Percentiles rank a stretch among this genome's conserved stretches.
These are phyloP conservation scores for Cinnamomum chago DNA, from an alignment of 164 flowering plant genomes.

Conservation along the genomic window DNA sequence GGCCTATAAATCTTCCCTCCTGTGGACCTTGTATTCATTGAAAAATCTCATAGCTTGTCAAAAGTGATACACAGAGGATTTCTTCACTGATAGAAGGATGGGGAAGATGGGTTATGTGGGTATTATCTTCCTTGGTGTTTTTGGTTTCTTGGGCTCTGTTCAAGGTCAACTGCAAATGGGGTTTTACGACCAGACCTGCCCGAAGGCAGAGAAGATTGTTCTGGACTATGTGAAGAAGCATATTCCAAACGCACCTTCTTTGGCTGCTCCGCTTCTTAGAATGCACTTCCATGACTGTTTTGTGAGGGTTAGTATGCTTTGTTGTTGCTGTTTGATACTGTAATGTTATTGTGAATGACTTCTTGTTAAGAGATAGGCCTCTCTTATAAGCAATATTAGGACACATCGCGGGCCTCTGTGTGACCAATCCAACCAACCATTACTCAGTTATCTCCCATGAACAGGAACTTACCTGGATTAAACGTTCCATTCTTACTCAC, in stretches of 20 bases:
- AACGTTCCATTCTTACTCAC: too few relatives aligned
- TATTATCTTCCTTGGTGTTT: constrained; percentile 20
- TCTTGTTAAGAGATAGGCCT: too few relatives aligned
- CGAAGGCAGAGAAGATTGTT: constrained; percentile 70
- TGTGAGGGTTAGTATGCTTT: constrained; percentile 51
- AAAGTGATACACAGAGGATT: neutral
- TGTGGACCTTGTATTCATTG: neutral
- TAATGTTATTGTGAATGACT: neutral
- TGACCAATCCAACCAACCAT: too few relatives aligned
- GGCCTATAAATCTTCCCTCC: neutral
- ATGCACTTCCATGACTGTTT: constrained; percentile 94
- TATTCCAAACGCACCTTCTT: constrained; percentile 58
- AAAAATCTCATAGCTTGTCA: neutral
- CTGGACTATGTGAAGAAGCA: constrained; percentile 49
- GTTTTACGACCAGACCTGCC: constrained; percentile 64
- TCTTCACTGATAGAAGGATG: constrained; percentile 6
- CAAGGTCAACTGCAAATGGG: constrained; percentile 45
- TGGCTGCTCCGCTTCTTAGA: constrained; percentile 63
- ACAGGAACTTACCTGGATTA: too few relatives aligned
- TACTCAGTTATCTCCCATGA: neutral
- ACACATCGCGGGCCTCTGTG: too few relatives aligned
- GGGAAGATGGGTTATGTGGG: constrained; percentile 9
- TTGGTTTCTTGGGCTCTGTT: constrained; percentile 27
- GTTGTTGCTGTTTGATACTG: neutral
- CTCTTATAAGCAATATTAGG: too few relatives aligned